These are phyloP conservation scores for Colletotrichum siamense DNA, from an alignment of 2,329 filamentous ascomycete genomes.

Conservation along the genomic window DNA sequence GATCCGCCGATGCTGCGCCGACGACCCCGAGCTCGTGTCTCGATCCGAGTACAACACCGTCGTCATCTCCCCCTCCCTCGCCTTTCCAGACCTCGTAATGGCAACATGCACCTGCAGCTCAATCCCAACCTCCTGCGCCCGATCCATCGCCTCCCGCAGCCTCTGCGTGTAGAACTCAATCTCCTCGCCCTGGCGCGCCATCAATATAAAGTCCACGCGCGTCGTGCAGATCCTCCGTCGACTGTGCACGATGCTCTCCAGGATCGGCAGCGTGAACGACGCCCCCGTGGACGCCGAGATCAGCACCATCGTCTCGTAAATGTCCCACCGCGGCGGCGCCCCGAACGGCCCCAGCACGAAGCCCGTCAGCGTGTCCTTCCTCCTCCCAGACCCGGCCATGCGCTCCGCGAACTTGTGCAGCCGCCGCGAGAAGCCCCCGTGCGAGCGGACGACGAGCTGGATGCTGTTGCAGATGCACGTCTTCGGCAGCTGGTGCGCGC, in stretches of 20 bases:
- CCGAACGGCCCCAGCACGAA: constrained; percentile 65
- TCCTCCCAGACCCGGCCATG: neutral
- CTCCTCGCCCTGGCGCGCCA: constrained; percentile 57
- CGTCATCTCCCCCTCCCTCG: constrained; percentile 28
- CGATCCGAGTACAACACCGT: constrained; percentile 20
- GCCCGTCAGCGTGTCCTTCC: constrained; percentile 39
- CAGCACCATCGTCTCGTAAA: constrained; percentile 64
- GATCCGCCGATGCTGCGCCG: neutral
- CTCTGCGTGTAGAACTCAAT: constrained; percentile 60
- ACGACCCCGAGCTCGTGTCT: neutral
- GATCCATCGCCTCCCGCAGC: constrained; percentile 49
- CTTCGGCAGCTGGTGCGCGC: constrained; percentile 53
- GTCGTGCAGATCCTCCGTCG: constrained; percentile 51
- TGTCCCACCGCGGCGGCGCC: constrained; percentile 58
- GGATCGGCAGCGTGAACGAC: constrained; percentile 64
- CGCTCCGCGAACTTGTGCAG: constrained; percentile 45
- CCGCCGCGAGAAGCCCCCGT: constrained; percentile 61
- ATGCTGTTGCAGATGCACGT: constrained; percentile 64
- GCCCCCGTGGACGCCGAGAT: constrained; percentile 69
- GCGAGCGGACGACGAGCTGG: constrained; percentile 62
- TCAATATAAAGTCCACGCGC: constrained; percentile 57
- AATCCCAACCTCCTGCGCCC: constrained; percentile 49
- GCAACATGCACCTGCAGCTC: constrained; percentile 59
- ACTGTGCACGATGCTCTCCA: constrained; percentile 57
- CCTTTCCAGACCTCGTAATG: constrained; percentile 47